Evolutionary conservation across 2,329 filamentous ascomycete genomes (phyloP).

Genomic region (Aotearoamyces nothofagi): DNA sequence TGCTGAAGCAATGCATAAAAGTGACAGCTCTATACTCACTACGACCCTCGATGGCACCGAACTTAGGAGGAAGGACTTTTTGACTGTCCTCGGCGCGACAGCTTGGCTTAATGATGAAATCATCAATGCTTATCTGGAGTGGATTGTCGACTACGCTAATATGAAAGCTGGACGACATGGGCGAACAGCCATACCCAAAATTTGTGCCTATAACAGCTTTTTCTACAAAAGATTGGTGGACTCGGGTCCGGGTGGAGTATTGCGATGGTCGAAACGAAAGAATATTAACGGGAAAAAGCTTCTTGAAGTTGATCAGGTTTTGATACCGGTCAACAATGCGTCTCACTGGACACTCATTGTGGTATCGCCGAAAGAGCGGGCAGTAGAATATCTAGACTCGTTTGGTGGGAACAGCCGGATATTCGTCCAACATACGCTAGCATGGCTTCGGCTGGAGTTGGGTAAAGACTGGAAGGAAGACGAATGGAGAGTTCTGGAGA

Average conservation of each 20-base stretch:
- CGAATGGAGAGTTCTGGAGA: slow-evolving; percentile 44
- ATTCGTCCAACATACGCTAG: slow-evolving; percentile 27
- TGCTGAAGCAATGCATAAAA: slow-evolving; percentile 18
- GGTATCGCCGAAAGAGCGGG: slow-evolving; percentile 42
- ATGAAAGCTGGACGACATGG: slow-evolving; percentile 32
- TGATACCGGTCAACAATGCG: slow-evolving; percentile 51
- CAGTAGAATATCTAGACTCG: slow-evolving; percentile 57
- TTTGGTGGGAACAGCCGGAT: slow-evolving; percentile 27
- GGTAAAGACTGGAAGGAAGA: slow-evolving; percentile 33
- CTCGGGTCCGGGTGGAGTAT: slow-evolving; percentile 29
- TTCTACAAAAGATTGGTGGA: slow-evolving; percentile 43
- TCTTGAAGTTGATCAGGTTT: slow-evolving; percentile 47
- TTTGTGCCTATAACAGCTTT: slow-evolving; percentile 47
- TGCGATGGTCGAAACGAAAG: slow-evolving; percentile 39
- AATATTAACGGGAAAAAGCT: slow-evolving; percentile 45
- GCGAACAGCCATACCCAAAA: slow-evolving; percentile 32
- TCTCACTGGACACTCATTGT: slow-evolving; percentile 61
- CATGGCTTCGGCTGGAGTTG: slow-evolving; percentile 44
- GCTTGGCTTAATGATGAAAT: slow-evolving; percentile 68
- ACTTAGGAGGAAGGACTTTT: slow-evolving; percentile 43
- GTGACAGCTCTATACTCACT: slow-evolving; percentile 23
- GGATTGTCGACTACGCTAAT: slow-evolving; percentile 45
- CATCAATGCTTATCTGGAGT: slow-evolving; percentile 49
- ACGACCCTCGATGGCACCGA: slow-evolving; percentile 32
- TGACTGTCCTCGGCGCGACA: slow-evolving; percentile 37